Evolutionary conservation across 139 green algal genomes (phyloP).

Genomic region (Spirogloea muscicola): DNA sequence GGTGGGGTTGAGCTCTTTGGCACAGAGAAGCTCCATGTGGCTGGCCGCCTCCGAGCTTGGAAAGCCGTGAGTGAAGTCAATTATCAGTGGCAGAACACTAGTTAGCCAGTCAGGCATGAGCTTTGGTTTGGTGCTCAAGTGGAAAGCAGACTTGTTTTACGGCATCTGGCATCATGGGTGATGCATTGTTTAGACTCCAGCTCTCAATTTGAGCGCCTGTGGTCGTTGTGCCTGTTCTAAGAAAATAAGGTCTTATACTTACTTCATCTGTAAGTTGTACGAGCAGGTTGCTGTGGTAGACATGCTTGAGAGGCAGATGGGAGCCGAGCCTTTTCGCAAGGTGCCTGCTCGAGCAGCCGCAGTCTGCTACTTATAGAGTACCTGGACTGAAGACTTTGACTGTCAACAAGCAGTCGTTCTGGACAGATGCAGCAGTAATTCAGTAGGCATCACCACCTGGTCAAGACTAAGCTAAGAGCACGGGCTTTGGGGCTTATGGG

Average conservation of each 20-base stretch:
- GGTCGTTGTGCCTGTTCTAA: too few relatives aligned
- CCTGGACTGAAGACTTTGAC: background rate
- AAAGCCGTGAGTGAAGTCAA: conserved; percentile 29
- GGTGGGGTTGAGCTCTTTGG: background rate
- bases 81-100: too few relatives aligned
- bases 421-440: background rate
- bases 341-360: conserved; percentile 12
- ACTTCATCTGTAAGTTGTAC: background rate
- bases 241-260: background rate
- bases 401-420: background rate
- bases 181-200: too few relatives aligned
- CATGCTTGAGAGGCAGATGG: conserved; percentile 61
- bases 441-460: too few relatives aligned
- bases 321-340: conserved; percentile 62
- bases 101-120: too few relatives aligned
- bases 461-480: too few relatives aligned
- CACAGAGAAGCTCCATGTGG: background rate
- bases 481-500: background rate
- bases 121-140: background rate
- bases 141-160: background rate
- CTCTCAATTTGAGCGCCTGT: too few relatives aligned
- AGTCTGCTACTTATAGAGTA: conserved; percentile 3
- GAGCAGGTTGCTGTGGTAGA: conserved; percentile 48
- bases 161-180: too few relatives aligned
- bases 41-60: background rate